These are phyloP conservation scores for Termitomyces sp. DNA, from an alignment of 768 basidiomycete species.

Conservation along the genomic window DNA sequence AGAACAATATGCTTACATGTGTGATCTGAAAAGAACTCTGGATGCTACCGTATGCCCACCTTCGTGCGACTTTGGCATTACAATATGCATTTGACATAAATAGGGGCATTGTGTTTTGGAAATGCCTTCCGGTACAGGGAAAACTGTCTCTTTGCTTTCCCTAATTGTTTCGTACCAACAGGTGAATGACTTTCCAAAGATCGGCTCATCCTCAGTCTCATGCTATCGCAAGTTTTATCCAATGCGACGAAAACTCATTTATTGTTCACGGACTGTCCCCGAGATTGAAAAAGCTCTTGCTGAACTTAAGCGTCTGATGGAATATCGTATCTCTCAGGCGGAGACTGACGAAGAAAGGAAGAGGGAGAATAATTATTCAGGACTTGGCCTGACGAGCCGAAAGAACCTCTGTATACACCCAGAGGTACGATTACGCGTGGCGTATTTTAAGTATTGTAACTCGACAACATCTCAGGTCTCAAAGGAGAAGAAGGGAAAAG, in stretches of 20 bases:
- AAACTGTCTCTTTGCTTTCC: conserved; percentile 93
- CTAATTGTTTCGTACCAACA: conserved; percentile 98
- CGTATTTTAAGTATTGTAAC: neutral
- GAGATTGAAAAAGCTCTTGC: conserved; percentile 98
- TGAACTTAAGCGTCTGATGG: conserved; percentile 90
- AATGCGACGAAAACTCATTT: conserved; percentile 88
- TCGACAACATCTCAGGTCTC: conserved; percentile 56
- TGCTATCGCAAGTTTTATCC: conserved; percentile 72
- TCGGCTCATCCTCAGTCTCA: neutral
- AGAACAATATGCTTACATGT: conserved; percentile 99
- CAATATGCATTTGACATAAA: neutral
- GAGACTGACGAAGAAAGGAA: conserved; percentile 69
- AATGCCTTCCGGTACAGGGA: conserved; percentile 99
- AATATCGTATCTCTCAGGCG: conserved; percentile 69
- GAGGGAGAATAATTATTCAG: conserved; percentile 80
- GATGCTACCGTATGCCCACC: conserved; percentile 71
- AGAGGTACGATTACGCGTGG: conserved; percentile 47
- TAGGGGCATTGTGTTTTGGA: conserved; percentile 99
- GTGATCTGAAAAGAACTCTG: conserved; percentile 92
- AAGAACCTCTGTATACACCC: conserved; percentile 97
- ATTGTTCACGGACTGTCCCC: conserved; percentile 98
- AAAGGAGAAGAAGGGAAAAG: conserved; percentile 97
- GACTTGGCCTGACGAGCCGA: conserved; percentile 89
- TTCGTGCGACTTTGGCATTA: neutral
- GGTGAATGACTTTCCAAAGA: conserved; percentile 31